Percentiles rank a stretch among this genome's conserved stretches.
These are phyloP conservation scores for Plectosphaerella cucumerina DNA, from an alignment of 2,329 filamentous ascomycete species.

Conservation along the genomic window DNA sequence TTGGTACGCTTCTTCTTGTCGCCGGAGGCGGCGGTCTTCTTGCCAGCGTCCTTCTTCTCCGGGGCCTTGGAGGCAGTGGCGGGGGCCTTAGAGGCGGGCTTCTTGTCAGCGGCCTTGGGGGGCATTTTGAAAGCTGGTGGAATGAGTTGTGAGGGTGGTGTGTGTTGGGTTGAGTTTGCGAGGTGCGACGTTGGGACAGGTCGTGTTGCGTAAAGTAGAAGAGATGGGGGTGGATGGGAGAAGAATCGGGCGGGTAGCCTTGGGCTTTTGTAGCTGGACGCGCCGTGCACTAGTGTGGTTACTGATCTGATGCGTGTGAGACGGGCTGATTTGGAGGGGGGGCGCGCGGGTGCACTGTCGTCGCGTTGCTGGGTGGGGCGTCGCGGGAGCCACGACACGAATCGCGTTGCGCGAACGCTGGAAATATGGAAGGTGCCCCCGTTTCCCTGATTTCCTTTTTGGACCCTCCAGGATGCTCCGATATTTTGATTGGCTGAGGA, in stretches of 20 bases:
- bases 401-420: no score
- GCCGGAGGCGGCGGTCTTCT: slow-evolving; percentile 95
- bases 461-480: background rate
- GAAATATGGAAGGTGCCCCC: background rate
- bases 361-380: slow-evolving; percentile 1
- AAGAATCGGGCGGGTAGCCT: slow-evolving; percentile 45
- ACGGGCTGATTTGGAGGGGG: slow-evolving; percentile 22
- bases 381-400: no score
- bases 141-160: slow-evolving; percentile 8
- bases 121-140: slow-evolving; percentile 66
- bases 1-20: slow-evolving; percentile 99
- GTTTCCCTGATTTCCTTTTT: background rate
- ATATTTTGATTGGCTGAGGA: background rate
- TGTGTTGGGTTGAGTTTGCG: slow-evolving; percentile 4
- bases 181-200: slow-evolving; percentile 11
- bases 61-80: slow-evolving; percentile 64
- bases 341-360: background rate
- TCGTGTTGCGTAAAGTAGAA: slow-evolving; percentile 26
- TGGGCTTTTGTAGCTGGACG: slow-evolving; percentile 60
- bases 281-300: slow-evolving; percentile 44
- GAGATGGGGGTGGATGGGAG: slow-evolving; percentile 39
- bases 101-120: slow-evolving; percentile 98
- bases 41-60: slow-evolving; percentile 99
- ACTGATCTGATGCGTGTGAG: slow-evolving; percentile 44
- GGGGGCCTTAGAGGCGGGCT: slow-evolving; percentile 96